phyloP scores from a whole-genome alignment of 768 basidiomycete species.

The Leccinum imitatum region DNA sequence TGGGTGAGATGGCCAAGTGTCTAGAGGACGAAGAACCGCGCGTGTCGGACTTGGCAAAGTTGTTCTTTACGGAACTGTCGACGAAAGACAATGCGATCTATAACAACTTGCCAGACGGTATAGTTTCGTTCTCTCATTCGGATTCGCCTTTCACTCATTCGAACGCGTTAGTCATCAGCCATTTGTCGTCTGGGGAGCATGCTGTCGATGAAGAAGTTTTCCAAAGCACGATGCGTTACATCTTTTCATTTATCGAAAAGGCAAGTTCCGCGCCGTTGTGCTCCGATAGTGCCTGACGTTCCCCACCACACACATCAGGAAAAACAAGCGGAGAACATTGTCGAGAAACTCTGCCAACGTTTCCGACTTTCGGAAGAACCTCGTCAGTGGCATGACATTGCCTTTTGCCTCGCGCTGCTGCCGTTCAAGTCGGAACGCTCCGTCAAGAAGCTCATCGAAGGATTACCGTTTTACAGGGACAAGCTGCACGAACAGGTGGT shows the following conservation, averaged over 20 bases:
- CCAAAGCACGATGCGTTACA: slow-evolving; percentile 90
- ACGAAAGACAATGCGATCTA: slow-evolving; percentile 99
- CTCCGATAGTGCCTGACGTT: not conserved
- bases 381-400: slow-evolving; percentile 97
- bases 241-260: slow-evolving; percentile 97
- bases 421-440: slow-evolving; percentile 98
- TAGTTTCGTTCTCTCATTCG: slow-evolving; percentile 18
- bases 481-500: slow-evolving; percentile 90
- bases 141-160: slow-evolving; percentile 6
- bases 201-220: slow-evolving; percentile 92
- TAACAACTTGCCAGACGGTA: slow-evolving; percentile 96
- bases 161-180: slow-evolving; percentile 74
- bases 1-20: slow-evolving; percentile 99
- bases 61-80: slow-evolving; percentile 95
- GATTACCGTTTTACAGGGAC: slow-evolving; percentile 89
- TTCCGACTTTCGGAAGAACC: slow-evolving; percentile 87
- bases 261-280: slow-evolving; percentile 39
- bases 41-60: slow-evolving; percentile 91
- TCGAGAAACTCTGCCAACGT: slow-evolving; percentile 96
- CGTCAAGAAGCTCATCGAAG: slow-evolving; percentile 94
- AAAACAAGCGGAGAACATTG: slow-evolving; percentile 96
- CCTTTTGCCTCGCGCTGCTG: slow-evolving; percentile 89
- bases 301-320: slow-evolving; percentile 52
- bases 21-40: slow-evolving; percentile 86
- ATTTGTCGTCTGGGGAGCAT: slow-evolving; percentile 86